Base-by-base conservation (phyloP, 768 basidiomycete genomes). In the Suillus plorans region DNA sequence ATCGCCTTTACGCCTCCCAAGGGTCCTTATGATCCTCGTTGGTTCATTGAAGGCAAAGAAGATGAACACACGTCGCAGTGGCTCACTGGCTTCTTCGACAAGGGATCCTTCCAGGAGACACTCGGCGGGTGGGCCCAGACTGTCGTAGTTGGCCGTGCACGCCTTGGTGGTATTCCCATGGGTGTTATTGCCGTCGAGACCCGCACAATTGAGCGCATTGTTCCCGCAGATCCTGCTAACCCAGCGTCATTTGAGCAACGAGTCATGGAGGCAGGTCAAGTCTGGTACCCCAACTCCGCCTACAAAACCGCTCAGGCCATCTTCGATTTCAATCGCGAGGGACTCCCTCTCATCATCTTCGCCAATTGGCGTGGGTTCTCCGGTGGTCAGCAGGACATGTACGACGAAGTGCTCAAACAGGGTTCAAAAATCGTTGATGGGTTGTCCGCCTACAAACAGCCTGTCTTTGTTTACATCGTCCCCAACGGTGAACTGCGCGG, bases 311-410 rank as follows among this genome's bases (percentile, higher is more conserved):
- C 96, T 9, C 97, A 99, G 73, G 97, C 97, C 18, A 99, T 99
- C 81, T 95, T 95, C 78, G 97, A 99, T 80, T 94, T 99, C 82
- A 92, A 97, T 79, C 90, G 97, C 50, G 97, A 99, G 79, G 94
- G 93, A 28, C 82, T 99, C 16, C 97, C 97, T 5, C 84, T 99
- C 65, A 96, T 99, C 77, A 96, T 99, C 77, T 98, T 99, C 73
- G 97, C 97, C 62, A 99, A 99, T 82, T 99, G 97, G 95, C 92
- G 97, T 82, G 97, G 97, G 31, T 99, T 99, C 89, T 99, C 97
- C 25, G 97, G 97, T 67, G 97, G 97, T 68, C 96, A 98, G 78
- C 96, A 97, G 78, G 96, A 98, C 77, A 98, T 98, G 95, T 97
- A 95, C 72, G 95, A 98, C 78, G 96, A 97, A 76, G 87, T 98